A percentile compares a stretch with the other conserved stretches of the same genome.
phyloP scores from a whole-genome alignment of 352 stramenopile genomes.

The Phytophthora vignae region DNA sequence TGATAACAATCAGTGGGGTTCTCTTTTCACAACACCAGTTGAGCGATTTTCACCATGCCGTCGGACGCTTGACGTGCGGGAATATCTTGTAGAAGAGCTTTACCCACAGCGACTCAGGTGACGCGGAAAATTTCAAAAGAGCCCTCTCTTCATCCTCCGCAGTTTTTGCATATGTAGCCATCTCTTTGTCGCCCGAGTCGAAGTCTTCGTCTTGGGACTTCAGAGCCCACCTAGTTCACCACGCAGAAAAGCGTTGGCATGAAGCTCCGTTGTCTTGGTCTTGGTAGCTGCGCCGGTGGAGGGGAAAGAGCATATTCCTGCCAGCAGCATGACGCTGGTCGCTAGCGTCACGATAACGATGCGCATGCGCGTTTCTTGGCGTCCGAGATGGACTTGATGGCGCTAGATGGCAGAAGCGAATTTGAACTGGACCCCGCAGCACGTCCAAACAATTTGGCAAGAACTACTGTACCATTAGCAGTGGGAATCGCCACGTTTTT shows the following conservation, averaged over 20 bases:
- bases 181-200: background rate
- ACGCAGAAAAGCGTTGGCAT: background rate
- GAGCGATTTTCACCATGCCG: background rate
- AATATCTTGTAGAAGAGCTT: constrained; percentile 6
- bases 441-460: no score
- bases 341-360: background rate
- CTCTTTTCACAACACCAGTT: background rate
- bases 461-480: no score
- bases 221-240: background rate
- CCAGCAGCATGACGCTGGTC: background rate
- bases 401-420: background rate
- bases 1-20: background rate
- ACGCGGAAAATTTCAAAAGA: background rate
- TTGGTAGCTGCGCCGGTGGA: background rate
- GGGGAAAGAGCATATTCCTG: background rate
- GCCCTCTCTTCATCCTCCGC: background rate
- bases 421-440: background rate
- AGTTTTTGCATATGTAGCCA: background rate
- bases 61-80: background rate
- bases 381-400: no score
- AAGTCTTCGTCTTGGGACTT: background rate
- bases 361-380: background rate
- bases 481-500: no score
- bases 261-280: background rate
- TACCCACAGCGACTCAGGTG: background rate